A percentile compares a stretch with the other conserved stretches of the same genome.
phyloP scores from a whole-genome alignment of 495 filamentous ascomycete species.

The Neurospora sublineolata region DNA sequence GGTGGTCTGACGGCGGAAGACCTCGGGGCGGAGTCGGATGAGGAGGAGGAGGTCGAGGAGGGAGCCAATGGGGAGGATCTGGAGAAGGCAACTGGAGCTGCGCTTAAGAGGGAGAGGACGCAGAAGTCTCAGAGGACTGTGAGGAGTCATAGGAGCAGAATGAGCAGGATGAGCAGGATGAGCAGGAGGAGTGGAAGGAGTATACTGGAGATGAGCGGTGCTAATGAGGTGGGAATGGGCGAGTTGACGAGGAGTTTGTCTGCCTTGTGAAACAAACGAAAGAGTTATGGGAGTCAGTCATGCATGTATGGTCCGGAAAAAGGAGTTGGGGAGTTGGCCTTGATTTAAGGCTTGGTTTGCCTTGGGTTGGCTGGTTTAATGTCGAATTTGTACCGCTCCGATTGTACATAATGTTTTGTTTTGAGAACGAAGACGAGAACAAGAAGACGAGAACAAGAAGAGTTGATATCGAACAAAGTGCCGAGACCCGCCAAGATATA shows the following conservation, averaged over 20 bases:
- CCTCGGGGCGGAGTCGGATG: slow-evolving; percentile 1
- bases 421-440: neutral
- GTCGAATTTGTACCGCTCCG: neutral
- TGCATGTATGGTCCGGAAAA: neutral
- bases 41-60: neutral
- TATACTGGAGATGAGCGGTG: neutral
- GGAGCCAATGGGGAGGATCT: neutral
- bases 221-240: neutral
- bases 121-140: neutral
- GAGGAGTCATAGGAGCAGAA: neutral
- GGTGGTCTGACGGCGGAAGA: neutral
- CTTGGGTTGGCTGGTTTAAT: neutral
- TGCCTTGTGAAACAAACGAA: neutral
- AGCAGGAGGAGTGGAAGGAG: neutral
- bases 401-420: neutral
- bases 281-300: no score
- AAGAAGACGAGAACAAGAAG: neutral
- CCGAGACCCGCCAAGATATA: neutral
- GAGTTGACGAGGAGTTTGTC: slow-evolving; percentile 10
- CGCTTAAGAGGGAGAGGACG: neutral
- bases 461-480: neutral
- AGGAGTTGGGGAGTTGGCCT: neutral
- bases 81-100: neutral
- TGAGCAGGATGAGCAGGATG: neutral
- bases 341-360: neutral